Evolutionary conservation across 1,139 yeast species (phyloP), one percentile per base, ranked within the genome.

Genomic region (Suhomyces guaymorum): DNA sequence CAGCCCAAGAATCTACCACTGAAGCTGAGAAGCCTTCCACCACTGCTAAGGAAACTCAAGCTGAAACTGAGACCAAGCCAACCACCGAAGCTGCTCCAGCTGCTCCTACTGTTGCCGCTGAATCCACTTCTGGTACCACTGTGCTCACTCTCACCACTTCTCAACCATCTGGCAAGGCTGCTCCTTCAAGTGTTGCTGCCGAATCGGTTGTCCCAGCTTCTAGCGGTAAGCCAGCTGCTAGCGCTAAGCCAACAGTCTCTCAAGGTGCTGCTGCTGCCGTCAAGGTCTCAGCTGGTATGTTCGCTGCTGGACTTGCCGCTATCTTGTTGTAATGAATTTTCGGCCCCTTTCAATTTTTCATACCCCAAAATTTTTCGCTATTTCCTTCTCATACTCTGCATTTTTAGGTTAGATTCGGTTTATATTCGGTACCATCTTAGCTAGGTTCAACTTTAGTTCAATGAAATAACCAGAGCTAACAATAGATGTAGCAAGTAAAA

Each of bases 231-330:
- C 19, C 19, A 6, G 19, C 19, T 17, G 7, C 19, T 6, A 17
- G 19, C 19, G 26, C 28, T 20, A 28, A 18, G 19, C 27, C 36
- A 14, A 12, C 35, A 9, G 34, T 22, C 15, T 14, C 25, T 22
- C 31, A 33, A 18, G 41, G 35, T 27, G 43, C 29, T 24, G 42
- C 46, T 24, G 32, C 33, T 13, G 35, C 39, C 5, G 18, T 33
- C 19, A 34, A 33, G 28, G 21, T 32, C 7, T 38, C 46, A 13
- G 22, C 31, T 15, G 43, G 40, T 17, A 24, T 42, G 15, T 25
- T 39, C 15, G 38, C 37, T 24, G 30, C 35, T 20, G 48, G 42
- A 21, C 28, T 42, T 15, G 39, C 30, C 24, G 43, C 45, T 17
- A 24, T 41, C 23, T 24, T 43, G 35, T 21, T 41, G 26, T 43